These are phyloP conservation scores for Apophysomyces ossiformis DNA, from an alignment of 371 early-diverging fungal species.

Conservation along the genomic window DNA sequence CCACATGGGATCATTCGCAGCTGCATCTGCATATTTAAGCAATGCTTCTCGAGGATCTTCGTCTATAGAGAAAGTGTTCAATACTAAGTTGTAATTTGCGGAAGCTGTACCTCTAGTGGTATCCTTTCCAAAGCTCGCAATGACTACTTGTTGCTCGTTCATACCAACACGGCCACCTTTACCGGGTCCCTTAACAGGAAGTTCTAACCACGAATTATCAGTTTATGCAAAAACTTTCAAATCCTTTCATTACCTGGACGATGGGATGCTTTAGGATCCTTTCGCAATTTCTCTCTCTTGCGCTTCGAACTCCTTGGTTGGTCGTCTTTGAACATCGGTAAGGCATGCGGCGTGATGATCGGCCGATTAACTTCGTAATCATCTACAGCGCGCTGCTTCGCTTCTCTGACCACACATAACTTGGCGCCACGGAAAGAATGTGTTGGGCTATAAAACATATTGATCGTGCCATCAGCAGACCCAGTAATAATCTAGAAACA, in stretches of 20 bases:
- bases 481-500: constrained; percentile 70
- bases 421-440: constrained; percentile 79
- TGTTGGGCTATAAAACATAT: constrained; percentile 79
- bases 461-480: constrained; percentile 75
- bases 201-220: constrained; percentile 41
- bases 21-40: constrained; percentile 84
- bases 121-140: constrained; percentile 85
- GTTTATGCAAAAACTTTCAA: background rate
- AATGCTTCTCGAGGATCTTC: constrained; percentile 97
- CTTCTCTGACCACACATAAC: constrained; percentile 67
- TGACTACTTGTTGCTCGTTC: constrained; percentile 82
- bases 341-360: constrained; percentile 87
- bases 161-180: constrained; percentile 85
- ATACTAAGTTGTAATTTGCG: constrained; percentile 3
- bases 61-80: constrained; percentile 42
- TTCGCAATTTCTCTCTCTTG: constrained; percentile 74
- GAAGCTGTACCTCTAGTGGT: constrained; percentile 62
- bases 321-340: constrained; percentile 87
- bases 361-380: constrained; percentile 71
- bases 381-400: constrained; percentile 70
- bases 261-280: constrained; percentile 75
- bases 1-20: constrained; percentile 87
- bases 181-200: constrained; percentile 85
- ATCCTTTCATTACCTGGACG: constrained; percentile 64
- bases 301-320: constrained; percentile 70